phyloP scores from a whole-genome alignment of 192 early-diverging fungal genomes.

The Linnemannia elongata region DNA sequence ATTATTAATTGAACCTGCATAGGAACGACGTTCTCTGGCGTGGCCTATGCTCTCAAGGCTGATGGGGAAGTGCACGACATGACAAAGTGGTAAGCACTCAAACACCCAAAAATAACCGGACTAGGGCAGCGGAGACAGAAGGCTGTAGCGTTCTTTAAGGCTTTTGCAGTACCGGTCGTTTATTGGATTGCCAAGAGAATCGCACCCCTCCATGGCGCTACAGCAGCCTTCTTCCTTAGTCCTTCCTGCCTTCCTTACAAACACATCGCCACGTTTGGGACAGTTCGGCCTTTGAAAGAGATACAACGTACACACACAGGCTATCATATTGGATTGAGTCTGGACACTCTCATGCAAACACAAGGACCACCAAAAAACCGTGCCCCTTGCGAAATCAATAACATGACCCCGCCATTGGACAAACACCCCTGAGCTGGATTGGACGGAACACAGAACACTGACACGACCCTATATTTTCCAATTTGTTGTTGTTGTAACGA shows the following conservation, averaged over 20 bases:
- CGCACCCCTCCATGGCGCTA: not conserved
- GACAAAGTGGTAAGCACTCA: constrained; percentile 58
- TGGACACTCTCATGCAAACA: too few relatives aligned
- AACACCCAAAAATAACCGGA: not conserved
- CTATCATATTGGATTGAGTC: too few relatives aligned
- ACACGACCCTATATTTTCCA: not conserved
- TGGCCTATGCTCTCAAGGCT: constrained; percentile 61
- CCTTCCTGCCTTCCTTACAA: too few relatives aligned
- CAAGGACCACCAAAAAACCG: too few relatives aligned
- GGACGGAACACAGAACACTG: not conserved
- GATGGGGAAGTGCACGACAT: constrained; percentile 63
- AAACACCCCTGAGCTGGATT: not conserved
- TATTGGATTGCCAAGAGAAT: not conserved
- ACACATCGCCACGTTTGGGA: too few relatives aligned
- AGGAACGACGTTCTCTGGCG: constrained; percentile 62
- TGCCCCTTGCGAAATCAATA: too few relatives aligned
- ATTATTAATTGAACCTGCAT: constrained; percentile 34
- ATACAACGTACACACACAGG: too few relatives aligned
- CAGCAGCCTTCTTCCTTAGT: constrained; percentile 2
- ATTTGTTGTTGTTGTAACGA: not conserved
- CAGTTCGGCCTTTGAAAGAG: too few relatives aligned
- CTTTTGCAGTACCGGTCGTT: not conserved
- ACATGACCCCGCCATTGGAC: too few relatives aligned
- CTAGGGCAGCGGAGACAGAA: not conserved
- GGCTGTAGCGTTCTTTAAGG: not conserved